Base-by-base conservation (phyloP, 2,329 filamentous ascomycete genomes). In the Epichloe baconii region DNA sequence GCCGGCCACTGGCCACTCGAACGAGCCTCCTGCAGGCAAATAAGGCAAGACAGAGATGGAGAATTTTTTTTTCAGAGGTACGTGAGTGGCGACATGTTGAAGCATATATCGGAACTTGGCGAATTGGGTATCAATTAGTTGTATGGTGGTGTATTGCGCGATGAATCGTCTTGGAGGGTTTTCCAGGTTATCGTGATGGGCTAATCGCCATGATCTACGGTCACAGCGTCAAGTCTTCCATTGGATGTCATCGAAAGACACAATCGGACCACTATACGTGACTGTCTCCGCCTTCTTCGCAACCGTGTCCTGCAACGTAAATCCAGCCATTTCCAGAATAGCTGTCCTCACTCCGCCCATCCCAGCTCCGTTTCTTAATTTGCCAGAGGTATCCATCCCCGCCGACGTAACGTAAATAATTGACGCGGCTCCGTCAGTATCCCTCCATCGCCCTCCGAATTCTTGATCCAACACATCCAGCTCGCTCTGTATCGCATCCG, bases 321-420 rank as follows among this genome's bases (percentile, higher is more conserved):
- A 63, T 4, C 69, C 71, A 1, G 68, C 68, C 62, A 72, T 66
- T 45, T 70, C 66, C 31, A 73, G 46, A 8, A 72, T 65, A 11
- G 67, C 69, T 21, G 62, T 56, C 48, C 69, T 60, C 31, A 67
- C 68, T 7, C 67, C 70, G 2, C 67, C 68, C 50, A 73, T 62
- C 4, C 70, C 70, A 4, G 62, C 68, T 10, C 63, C 64, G 21
- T 64, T 65, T 6, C 64, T 65, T 14, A 66, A 44, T 38, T 58
- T 64, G 10, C 59, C 57, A 4, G 61, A 56, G 12, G 57, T 50
- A 14, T 59, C 59, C 61, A 70, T 69, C 10, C 65, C 66, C 10
- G 69, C 67, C 8, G 70, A 65, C 5, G 68, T 70, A 40, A 67
- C 58, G 41, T 66, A 65, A 0, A 71, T 53, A 23, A 23, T 65